Evolutionary conservation across 495 filamentous ascomycete species (phyloP), one percentile per base, ranked within the genome.

Genomic region (Oleoguttula mirabilis): DNA sequence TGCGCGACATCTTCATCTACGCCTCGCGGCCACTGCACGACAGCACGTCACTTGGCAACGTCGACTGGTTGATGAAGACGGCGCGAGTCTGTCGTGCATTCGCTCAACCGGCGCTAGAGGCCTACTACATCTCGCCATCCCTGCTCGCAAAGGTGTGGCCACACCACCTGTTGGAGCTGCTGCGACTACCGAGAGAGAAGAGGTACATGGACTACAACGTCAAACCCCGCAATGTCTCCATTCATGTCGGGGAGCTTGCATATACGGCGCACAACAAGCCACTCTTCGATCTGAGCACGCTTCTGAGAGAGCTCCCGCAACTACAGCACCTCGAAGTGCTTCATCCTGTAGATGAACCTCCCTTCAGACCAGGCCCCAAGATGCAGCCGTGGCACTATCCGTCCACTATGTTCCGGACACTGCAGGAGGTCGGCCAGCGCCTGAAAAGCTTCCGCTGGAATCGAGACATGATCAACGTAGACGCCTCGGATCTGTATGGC

Each of bases 361-460:
- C 76, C 0, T 79, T 69, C 48, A 58, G 76, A n/a, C 30, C 52
- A 7, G 69, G 3, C 59, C 14, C 14, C 8, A 54, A 31, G 51
- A 47, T 60, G 5, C 62, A 57, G 14, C 10, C 74, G 51, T 87
- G 77, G 76, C 60, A 51, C 11, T 85, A 84, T 52, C 72, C 79
- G 22, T 55, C 68, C 3, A 45, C 58, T 0, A 51, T 92, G 0
- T 77, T 88, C 43, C 50, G 69, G 0, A 65, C 71, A 1, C 62
- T 85, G 22, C 57, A 63, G 5, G 40, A 63, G 16, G 61, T 55
- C 25, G 61, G 65, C 5, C 59, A 69, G 10, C 55, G 55, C 25
- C 71, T 93, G 21, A 66, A 62, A 22, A 75, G 69, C 39, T 94
- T 82, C 81, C 76, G 75, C 23, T 93, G 87, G 85, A 88, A 15